Evolutionary conservation across 768 basidiomycete species (phyloP).

Genomic region (Lentinula aciculospora): DNA sequence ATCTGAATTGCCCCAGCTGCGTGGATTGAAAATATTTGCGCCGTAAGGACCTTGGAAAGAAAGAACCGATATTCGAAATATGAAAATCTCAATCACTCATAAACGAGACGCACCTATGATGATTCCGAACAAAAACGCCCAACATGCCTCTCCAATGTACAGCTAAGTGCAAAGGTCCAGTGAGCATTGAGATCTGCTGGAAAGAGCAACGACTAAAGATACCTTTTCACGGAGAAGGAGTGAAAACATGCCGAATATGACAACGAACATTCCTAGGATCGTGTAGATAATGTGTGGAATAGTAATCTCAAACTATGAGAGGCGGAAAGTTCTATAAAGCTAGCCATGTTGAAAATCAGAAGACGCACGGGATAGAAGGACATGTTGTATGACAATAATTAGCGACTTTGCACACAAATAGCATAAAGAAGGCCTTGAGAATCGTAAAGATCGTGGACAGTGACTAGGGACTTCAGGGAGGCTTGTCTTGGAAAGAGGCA

Average conservation of each 20-base stretch:
- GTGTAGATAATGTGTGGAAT: conserved; percentile 61
- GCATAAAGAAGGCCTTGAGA: neutral
- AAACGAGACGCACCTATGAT: conserved; percentile 68
- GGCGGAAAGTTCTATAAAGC: neutral
- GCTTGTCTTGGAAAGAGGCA: neutral
- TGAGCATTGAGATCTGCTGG: neutral
- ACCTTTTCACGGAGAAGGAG: conserved; percentile 86
- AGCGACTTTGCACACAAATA: neutral
- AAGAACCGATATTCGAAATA: conserved; percentile 10
- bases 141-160: conserved; percentile 94
- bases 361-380: conserved; percentile 6
- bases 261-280: conserved; percentile 63
- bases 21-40: conserved; percentile 76
- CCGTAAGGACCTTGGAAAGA: conserved; percentile 66
- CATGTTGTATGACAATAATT: conserved; percentile 1
- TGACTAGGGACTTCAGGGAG: no score
- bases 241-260: conserved; percentile 91
- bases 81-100: neutral
- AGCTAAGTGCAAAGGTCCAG: conserved; percentile 35
- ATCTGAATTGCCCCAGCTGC: conserved; percentile 56
- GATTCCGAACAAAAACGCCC: conserved; percentile 91
- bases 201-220: neutral
- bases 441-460: conserved; percentile 2
- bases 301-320: conserved; percentile 37
- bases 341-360: neutral